Conservation (phyloP, 2,329 filamentous ascomycete genomes). For the Elsinoe batatas region DNA sequence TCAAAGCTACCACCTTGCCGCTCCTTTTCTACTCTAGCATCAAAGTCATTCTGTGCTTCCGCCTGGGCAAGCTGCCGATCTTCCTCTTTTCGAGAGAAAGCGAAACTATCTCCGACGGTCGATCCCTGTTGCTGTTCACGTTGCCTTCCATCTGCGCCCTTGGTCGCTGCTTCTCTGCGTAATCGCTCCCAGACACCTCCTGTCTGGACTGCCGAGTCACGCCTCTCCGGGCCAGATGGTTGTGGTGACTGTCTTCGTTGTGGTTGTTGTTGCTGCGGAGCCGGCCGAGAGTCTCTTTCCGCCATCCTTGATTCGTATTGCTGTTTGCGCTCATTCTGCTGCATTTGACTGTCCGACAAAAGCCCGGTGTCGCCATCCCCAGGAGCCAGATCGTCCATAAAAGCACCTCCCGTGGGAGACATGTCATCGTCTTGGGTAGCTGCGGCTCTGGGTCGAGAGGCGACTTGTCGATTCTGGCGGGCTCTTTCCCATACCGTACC, state of each 20-base stretch:
- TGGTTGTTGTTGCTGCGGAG: conserved; percentile 15
- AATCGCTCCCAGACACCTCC: conserved; percentile 38
- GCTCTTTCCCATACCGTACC: conserved; percentile 12
- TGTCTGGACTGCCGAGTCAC: background rate
- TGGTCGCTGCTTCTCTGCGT: conserved; percentile 20
- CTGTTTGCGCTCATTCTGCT: conserved; percentile 16
- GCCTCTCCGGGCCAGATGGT: background rate
- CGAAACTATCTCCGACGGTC: conserved; percentile 34
- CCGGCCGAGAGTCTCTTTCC: background rate
- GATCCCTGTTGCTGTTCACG: conserved; percentile 24
- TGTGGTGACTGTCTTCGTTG: conserved; percentile 1
- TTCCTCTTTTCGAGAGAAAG: conserved; percentile 34
- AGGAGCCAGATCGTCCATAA: conserved; percentile 24
- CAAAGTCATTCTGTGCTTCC: conserved; percentile 42
- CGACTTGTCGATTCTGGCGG: background rate
- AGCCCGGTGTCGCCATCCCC: conserved; percentile 20
- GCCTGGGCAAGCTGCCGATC: conserved; percentile 34
- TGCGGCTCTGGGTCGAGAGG: background rate
- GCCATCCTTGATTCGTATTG: conserved; percentile 13
- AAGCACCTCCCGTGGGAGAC: conserved; percentile 30
- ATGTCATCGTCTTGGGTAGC: conserved; percentile 27
- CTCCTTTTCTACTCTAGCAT: conserved; percentile 40
- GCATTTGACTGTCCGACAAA: conserved; percentile 24
- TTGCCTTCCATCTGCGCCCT: conserved; percentile 16
- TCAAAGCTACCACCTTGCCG: conserved; percentile 37